These are phyloP conservation scores for Puccinellia tenuiflora DNA, from an alignment of 176 grass and related monocot genomes.

Conservation along the genomic window DNA sequence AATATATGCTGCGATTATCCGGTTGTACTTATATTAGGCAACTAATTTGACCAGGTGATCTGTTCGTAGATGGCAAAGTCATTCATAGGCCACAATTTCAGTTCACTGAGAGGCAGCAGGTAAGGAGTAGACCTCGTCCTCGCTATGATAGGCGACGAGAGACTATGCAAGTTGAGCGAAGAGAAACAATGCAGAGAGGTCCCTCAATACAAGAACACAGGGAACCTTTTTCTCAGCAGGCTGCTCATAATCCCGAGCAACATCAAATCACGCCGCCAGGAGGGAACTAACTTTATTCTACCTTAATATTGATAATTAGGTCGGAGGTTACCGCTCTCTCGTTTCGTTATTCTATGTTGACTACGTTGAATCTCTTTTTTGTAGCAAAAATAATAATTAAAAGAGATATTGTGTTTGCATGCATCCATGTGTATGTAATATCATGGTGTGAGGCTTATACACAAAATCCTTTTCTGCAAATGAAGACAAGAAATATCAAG, in stretches of 20 bases:
- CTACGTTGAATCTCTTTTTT: background rate
- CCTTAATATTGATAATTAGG: background rate
- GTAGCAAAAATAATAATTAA: background rate
- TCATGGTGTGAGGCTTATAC: background rate
- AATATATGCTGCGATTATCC: background rate
- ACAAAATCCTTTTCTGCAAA: background rate
- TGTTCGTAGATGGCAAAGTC: constrained; percentile 83
- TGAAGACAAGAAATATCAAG: no score
- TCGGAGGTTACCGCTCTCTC: background rate
- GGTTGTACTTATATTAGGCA: background rate
- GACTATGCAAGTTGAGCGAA: constrained; percentile 61
- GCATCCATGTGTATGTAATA: background rate
- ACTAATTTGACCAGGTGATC: constrained; percentile 52
- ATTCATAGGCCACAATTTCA: constrained; percentile 54
- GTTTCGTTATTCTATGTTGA: background rate
- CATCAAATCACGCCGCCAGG: constrained; percentile 17
- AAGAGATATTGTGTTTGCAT: background rate
- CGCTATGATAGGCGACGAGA: constrained; percentile 58
- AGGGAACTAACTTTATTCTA: constrained; percentile 25
- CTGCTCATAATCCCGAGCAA: constrained; percentile 25
- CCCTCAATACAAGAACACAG: constrained; percentile 24
- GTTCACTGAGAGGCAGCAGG: constrained; percentile 80
- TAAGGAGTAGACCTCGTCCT: constrained; percentile 59
- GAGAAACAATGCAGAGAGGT: constrained; percentile 56
- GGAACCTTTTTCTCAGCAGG: constrained; percentile 22